Conservation (phyloP, 2,329 filamentous ascomycete species). For the Aspergillus sp. region DNA sequence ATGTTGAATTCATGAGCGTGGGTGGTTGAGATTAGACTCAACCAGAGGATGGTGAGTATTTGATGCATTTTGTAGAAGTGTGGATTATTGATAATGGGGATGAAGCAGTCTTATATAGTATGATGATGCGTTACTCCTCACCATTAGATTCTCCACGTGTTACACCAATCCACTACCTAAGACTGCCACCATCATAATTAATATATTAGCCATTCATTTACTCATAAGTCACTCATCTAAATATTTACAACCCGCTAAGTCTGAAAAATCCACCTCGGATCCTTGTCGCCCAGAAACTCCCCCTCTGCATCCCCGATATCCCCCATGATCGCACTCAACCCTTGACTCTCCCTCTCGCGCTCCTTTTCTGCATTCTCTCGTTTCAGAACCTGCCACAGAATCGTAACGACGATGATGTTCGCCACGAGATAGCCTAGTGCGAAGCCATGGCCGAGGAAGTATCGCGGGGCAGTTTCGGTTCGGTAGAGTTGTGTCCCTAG, state of each 20-base stretch:
- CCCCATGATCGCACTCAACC: conserved; percentile 21
- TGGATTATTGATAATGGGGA: too few relatives aligned
- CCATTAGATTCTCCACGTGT: too few relatives aligned
- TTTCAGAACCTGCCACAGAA: conserved; percentile 52
- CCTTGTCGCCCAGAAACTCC: conserved; percentile 58
- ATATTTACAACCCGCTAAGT: conserved; percentile 30
- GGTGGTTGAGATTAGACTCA: too few relatives aligned
- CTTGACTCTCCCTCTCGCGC: conserved; percentile 38
- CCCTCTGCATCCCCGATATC: conserved; percentile 47
- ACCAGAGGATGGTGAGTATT: too few relatives aligned
- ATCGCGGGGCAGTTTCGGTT: conserved; percentile 56
- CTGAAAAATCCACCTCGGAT: conserved; percentile 64
- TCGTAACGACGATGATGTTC: conserved; percentile 51
- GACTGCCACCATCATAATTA: too few relatives aligned
- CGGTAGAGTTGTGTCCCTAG: conserved; percentile 67
- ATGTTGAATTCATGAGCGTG: too few relatives aligned
- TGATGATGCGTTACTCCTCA: too few relatives aligned
- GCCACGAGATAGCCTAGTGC: conserved; percentile 60
- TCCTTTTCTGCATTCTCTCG: conserved; percentile 55
- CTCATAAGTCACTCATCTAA: neutral
- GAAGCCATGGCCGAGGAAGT: conserved; percentile 62
- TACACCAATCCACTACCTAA: too few relatives aligned
- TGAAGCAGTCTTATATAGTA: too few relatives aligned
- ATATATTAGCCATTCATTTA: too few relatives aligned
- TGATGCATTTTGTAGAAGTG: too few relatives aligned